Base-by-base conservation (phyloP, 345 rosid genomes). In the Gossypium sturtianum region DNA sequence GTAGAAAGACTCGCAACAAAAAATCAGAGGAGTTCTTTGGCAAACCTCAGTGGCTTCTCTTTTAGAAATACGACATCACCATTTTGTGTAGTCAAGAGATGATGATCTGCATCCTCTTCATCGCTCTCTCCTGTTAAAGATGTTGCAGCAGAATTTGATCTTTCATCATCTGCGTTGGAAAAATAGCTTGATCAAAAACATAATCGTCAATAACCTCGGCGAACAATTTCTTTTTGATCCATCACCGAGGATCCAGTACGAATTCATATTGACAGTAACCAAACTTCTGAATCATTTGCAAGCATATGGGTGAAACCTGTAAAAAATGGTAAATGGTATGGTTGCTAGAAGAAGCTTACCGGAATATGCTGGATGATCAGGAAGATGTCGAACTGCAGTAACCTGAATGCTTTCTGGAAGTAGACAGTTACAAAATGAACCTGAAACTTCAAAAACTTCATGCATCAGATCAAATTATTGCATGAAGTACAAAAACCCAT, bases 361-460 rank as follows among this genome's bases (percentile, higher is more conserved):
- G 52, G 96, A 90, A 81, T 77, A 86, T 23, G 84, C 78, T 53
- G 89, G 87, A 80, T 81, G 93, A 78, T 93, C 92, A 1, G 97
- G 89, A 75, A 87, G 88, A 89, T 89, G 93, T 77, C 84, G 76
- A 84, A 93, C 97, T 60, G 97, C 90, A 53, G 90, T 83, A 56
- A 89, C 84, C 84, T 90, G 98, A 78, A 95, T 85, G 81, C 89
- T 93, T 80, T 91, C 93, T 29, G 98, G 99, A 75, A 95, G 86
- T 76, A 95, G 86, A 78, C 98, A 95, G 81, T 88, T 90, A 82
- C 97, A 95, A 82, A 91, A 93, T 38, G 97, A 88, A 83, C 98
- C 98, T 95, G 87, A 84, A 87, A 86, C 82, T 61, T 78, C 29
- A 78, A 82, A 79, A 16, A 64, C 29, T 60, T 22, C 23, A 27